phyloP scores from a whole-genome alignment of 2,329 filamentous ascomycete species.

The Microdochium trichocladiopsis region DNA sequence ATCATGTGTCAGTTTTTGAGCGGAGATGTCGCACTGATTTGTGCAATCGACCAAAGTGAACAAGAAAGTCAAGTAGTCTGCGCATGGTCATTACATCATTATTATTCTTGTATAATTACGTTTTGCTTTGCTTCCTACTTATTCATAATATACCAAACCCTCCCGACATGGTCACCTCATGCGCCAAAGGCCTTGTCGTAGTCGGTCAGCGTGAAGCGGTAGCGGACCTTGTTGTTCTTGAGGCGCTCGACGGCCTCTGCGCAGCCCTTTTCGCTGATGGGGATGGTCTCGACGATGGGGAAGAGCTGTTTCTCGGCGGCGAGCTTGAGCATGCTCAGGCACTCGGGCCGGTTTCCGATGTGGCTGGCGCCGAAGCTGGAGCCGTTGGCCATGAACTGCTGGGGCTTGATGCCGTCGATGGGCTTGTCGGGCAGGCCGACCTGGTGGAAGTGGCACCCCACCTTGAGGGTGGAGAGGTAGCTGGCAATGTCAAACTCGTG shows the following conservation, averaged over 20 bases:
- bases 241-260: conserved; percentile 64
- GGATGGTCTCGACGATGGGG: conserved; percentile 47
- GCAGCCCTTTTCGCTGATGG: conserved; percentile 59
- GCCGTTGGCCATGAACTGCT: conserved; percentile 31
- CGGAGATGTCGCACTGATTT: no score
- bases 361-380: conserved; percentile 40
- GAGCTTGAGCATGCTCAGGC: conserved; percentile 50
- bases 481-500: conserved; percentile 45
- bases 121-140: no score
- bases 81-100: neutral
- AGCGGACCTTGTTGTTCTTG: conserved; percentile 64
- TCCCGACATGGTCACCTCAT: conserved; percentile 9
- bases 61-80: no score
- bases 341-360: conserved; percentile 53
- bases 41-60: no score
- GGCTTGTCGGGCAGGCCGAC: conserved; percentile 49
- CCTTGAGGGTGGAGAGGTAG: conserved; percentile 43
- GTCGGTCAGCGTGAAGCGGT: conserved; percentile 63
- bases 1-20: no score
- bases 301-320: conserved; percentile 46
- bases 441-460: conserved; percentile 49
- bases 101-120: neutral
- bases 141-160: neutral
- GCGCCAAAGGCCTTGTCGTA: conserved; percentile 59
- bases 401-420: conserved; percentile 31